phyloP scores from a whole-genome alignment of 805 yeast genomes.

The Schwanniomyces pseudopolymorphus region DNA sequence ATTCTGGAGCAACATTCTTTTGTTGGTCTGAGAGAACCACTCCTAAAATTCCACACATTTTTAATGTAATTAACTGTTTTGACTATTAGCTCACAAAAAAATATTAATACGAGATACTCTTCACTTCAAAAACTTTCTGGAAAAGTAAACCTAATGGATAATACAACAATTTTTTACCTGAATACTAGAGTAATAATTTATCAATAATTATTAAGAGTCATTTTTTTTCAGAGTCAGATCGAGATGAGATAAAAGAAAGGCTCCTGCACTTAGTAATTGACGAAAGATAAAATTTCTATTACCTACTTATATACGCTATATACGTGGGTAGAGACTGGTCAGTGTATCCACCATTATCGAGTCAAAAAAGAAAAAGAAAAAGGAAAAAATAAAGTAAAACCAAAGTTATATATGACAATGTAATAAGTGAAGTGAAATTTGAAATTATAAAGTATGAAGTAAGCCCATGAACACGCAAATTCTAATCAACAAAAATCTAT shows the following conservation, averaged over 20 bases:
- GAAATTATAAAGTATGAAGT: background rate
- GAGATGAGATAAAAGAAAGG: background rate
- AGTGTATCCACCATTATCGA: background rate
- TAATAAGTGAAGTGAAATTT: background rate
- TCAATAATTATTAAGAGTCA: slow-evolving; percentile 1
- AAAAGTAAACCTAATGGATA: background rate
- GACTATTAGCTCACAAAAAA: background rate
- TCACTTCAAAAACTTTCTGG: background rate
- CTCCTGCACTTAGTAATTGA: background rate
- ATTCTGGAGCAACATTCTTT: slow-evolving; percentile 78
- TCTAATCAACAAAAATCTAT: slow-evolving; percentile 9
- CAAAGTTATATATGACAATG: background rate
- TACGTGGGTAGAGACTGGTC: background rate
- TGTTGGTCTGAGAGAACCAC: slow-evolving; percentile 75
- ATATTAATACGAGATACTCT: background rate
- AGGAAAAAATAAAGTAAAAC: background rate
- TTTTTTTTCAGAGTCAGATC: slow-evolving; percentile 1
- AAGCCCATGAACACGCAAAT: slow-evolving; percentile 1
- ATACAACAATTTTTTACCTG: background rate
- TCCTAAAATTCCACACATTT: slow-evolving; percentile 95
- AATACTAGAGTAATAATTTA: background rate
- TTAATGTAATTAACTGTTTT: background rate
- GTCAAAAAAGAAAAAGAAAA: background rate
- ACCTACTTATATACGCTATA: background rate
- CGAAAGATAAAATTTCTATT: background rate